A percentile compares a stretch with the other conserved stretches of the same genome.
Conservation (phyloP, 768 basidiomycete genomes). For the Tylopilus sp. region DNA sequence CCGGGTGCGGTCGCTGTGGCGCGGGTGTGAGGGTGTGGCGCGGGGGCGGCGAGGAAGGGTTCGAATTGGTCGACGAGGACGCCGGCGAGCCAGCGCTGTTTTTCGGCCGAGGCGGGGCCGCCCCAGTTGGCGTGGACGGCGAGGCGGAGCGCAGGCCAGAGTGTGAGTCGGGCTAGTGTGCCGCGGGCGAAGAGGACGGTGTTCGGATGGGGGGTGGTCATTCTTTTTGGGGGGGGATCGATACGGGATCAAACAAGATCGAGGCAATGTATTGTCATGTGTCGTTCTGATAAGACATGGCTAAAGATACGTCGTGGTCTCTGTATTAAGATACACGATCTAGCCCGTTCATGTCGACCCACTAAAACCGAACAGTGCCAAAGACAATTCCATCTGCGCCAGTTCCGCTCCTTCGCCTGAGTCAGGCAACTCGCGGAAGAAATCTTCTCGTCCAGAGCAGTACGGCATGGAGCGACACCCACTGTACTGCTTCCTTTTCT, state of each 20-base stretch:
- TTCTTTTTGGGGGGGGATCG: background rate
- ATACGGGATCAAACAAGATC: background rate
- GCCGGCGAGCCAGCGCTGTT: conserved; percentile 83
- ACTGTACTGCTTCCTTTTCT: background rate
- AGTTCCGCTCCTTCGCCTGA: background rate
- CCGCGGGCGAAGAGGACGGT: conserved; percentile 83
- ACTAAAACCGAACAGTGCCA: background rate
- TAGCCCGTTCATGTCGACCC: no score
- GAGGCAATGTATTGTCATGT: background rate
- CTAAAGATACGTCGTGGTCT: no score
- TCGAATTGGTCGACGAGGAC: conserved; percentile 80
- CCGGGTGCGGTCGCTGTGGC: background rate
- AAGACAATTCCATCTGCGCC: background rate
- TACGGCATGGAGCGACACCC: background rate
- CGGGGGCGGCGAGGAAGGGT: conserved; percentile 37
- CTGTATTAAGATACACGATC: no score
- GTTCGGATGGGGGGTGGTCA: conserved; percentile 36
- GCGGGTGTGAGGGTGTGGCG: background rate
- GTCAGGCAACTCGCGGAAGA: background rate
- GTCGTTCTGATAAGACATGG: background rate
- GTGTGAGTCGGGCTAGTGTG: conserved; percentile 71
- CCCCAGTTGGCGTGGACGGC: conserved; percentile 89
- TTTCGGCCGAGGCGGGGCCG: conserved; percentile 64
- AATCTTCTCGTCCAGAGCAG: background rate
- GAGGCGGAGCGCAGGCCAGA: conserved; percentile 84